These are phyloP conservation scores for Pseudofabraea citricarpa DNA, from an alignment of 2,329 filamentous ascomycete species.

Conservation along the genomic window DNA sequence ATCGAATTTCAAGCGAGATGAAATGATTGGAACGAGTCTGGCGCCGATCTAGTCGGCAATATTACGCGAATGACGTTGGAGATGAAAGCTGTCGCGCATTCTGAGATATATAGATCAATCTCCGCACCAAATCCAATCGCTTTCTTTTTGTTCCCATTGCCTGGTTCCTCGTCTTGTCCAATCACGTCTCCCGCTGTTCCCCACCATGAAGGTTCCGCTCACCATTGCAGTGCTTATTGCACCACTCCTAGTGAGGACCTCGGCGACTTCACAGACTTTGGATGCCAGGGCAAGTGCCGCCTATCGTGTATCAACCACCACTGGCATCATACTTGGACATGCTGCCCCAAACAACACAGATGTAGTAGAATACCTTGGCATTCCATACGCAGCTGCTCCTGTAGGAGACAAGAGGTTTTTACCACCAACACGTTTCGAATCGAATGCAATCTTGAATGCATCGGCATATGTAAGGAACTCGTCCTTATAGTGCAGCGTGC, in stretches of 20 bases:
- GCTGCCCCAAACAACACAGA: conserved; percentile 2
- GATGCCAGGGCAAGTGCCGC: neutral
- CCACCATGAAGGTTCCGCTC: no score
- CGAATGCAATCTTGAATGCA: conserved; percentile 1
- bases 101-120: no score
- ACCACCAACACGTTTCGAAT: conserved; percentile 4
- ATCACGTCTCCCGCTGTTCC: no score
- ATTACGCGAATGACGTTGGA: no score
- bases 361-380: conserved; percentile 7
- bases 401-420: conserved; percentile 4
- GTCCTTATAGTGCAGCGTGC: neutral
- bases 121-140: no score
- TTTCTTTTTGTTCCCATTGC: no score
- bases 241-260: neutral
- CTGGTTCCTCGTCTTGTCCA: no score
- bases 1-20: no score
- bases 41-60: no score
- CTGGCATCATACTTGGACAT: conserved; percentile 3
- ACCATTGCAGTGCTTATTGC: no score
- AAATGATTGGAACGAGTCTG: no score
- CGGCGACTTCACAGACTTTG: neutral
- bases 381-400: conserved; percentile 6
- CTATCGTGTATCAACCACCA: conserved; percentile 2
- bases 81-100: no score
- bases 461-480: conserved; percentile 1